phyloP scores from a whole-genome alignment of 768 basidiomycete species.

The Trametes punicea region DNA sequence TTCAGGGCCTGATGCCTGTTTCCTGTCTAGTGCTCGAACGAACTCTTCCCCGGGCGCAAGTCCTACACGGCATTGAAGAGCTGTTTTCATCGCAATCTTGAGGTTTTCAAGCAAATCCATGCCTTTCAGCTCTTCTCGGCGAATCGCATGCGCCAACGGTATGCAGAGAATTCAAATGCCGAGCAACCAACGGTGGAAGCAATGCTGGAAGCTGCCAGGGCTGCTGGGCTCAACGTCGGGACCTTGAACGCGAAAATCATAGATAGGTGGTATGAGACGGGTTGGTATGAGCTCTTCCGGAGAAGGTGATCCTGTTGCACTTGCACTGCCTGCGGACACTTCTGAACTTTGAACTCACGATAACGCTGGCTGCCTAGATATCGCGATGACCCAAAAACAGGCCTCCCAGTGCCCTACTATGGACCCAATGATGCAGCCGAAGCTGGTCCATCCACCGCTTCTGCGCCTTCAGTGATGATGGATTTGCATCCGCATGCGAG shows the following conservation, averaged over 20 bases:
- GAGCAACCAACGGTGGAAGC: slow-evolving; percentile 66
- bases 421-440: slow-evolving; percentile 8
- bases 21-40: slow-evolving; percentile 53
- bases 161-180: slow-evolving; percentile 26
- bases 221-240: slow-evolving; percentile 65
- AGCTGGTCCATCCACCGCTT: background rate
- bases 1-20: slow-evolving; percentile 5
- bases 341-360: background rate
- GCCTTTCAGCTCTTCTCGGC: slow-evolving; percentile 57
- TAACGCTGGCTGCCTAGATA: slow-evolving; percentile 5
- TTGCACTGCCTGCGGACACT: no score
- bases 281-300: slow-evolving; percentile 76
- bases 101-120: slow-evolving; percentile 80
- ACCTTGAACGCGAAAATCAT: slow-evolving; percentile 71
- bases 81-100: slow-evolving; percentile 83
- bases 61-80: slow-evolving; percentile 83
- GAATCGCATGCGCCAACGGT: slow-evolving; percentile 28
- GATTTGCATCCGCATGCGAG: background rate
- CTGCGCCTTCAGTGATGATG: background rate
- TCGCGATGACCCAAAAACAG: slow-evolving; percentile 26
- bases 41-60: slow-evolving; percentile 74
- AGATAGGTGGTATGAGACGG: slow-evolving; percentile 75
- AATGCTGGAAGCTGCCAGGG: slow-evolving; percentile 62
- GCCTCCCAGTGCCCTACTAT: slow-evolving; percentile 21
- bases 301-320: slow-evolving; percentile 47